A percentile compares a stretch with the other conserved stretches of the same genome.
Evolutionary conservation across 1,284 basidiomycete species (phyloP).

Genomic region (Trichosporon sp.): DNA sequence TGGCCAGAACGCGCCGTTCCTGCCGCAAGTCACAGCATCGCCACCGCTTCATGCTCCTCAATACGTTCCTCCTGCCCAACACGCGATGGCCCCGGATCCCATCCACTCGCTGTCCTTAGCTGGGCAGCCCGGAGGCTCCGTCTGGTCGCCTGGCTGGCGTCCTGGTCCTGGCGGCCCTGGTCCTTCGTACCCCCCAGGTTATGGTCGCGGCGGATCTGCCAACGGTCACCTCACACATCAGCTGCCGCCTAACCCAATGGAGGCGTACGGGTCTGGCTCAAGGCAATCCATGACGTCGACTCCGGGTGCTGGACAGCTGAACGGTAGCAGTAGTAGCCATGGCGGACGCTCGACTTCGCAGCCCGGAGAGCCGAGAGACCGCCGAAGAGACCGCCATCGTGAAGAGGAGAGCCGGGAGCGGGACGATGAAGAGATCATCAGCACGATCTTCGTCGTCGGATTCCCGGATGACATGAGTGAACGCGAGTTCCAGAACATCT

Average conservation of each 20-base stretch:
- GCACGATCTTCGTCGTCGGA: conserved; percentile 96
- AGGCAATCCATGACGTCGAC: conserved; percentile 24
- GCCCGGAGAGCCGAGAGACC: conserved; percentile 20
- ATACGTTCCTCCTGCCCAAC: conserved; percentile 45
- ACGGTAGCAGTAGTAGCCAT: conserved; percentile 12
- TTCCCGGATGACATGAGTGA: conserved; percentile 99
- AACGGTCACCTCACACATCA: conserved; percentile 24
- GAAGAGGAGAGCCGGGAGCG: conserved; percentile 32
- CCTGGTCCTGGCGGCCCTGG: conserved; percentile 16
- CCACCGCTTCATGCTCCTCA: conserved; percentile 41
- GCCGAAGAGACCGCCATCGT: conserved; percentile 20
- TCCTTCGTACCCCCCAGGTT: conserved; percentile 13
- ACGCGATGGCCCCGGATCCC: conserved; percentile 46
- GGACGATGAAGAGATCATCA: conserved; percentile 75
- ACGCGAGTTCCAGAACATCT: conserved; percentile 99
- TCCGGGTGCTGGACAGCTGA: conserved; percentile 13
- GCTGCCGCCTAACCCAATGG: conserved; percentile 22
- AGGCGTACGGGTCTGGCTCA: conserved; percentile 23
- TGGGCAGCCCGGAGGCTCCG: conserved; percentile 12
- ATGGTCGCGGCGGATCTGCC: conserved; percentile 10
- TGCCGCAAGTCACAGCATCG: conserved; percentile 42
- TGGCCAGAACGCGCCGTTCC: conserved; percentile 11
- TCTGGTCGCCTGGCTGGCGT: conserved; percentile 22
- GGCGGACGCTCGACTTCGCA: conserved; percentile 16
- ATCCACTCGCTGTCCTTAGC: conserved; percentile 32